A percentile compares a stretch with the other conserved stretches of the same genome.
phyloP scores from a whole-genome alignment of 176 grass and related monocot species.

The Oryza glumipatula region DNA sequence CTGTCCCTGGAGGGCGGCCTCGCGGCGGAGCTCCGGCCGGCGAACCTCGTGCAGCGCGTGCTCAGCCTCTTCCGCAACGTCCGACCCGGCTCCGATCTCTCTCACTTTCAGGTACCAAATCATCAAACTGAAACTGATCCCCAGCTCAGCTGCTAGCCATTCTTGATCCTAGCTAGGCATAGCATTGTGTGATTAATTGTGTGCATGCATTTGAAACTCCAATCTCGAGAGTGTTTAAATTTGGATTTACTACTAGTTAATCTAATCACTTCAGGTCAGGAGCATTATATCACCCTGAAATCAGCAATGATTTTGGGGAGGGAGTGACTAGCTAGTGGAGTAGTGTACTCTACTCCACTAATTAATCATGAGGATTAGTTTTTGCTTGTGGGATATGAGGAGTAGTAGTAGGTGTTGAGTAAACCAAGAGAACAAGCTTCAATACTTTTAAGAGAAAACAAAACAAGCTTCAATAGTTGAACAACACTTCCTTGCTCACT shows the following conservation, averaged over 20 bases:
- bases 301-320: constrained; percentile 4
- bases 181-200: neutral
- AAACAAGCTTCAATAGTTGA: no score
- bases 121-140: neutral
- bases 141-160: neutral
- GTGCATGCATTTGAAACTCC: constrained; percentile 9
- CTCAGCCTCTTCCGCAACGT: constrained; percentile 87
- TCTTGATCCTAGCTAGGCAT: neutral
- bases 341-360: neutral
- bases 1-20: constrained; percentile 77
- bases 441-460: no score
- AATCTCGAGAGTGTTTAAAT: neutral
- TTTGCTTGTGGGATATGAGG: neutral
- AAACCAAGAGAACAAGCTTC: no score
- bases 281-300: constrained; percentile 4
- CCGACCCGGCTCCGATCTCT: constrained; percentile 80
- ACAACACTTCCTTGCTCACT: no score
- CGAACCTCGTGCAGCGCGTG: constrained; percentile 62
- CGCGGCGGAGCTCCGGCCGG: constrained; percentile 63
- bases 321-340: neutral
- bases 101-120: constrained; percentile 66
- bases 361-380: neutral
- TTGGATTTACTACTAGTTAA: neutral
- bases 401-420: neutral
- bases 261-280: neutral